Conservation (phyloP, 2,329 filamentous ascomycete genomes). For the Metarhizium guizhouense region DNA sequence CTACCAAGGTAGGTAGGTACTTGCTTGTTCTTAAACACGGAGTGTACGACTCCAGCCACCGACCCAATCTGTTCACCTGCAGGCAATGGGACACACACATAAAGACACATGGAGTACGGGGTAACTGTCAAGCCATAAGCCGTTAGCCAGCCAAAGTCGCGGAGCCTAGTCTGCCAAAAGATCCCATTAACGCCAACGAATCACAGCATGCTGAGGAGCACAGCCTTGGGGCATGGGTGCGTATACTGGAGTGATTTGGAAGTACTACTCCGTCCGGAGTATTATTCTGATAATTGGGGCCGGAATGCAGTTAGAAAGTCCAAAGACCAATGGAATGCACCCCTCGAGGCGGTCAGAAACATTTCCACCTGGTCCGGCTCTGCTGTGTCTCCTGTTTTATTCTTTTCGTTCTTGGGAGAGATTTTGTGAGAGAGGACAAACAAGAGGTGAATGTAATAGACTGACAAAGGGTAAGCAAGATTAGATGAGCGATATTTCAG, state of each 20-base stretch:
- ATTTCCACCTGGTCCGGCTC: neutral
- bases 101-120: too few species aligned
- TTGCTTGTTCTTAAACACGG: neutral
- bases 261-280: neutral
- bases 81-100: neutral
- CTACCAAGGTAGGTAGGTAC: neutral
- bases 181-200: neutral
- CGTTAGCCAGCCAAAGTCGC: neutral
- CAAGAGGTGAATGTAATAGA: neutral
- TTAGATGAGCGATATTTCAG: slow-evolving; percentile 5
- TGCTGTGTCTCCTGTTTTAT: neutral
- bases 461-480: neutral
- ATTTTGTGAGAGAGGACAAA: neutral
- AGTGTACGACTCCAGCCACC: neutral
- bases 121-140: neutral
- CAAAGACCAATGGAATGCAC: neutral
- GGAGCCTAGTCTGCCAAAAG: neutral
- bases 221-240: neutral
- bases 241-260: neutral
- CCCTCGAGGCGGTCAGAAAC: slow-evolving; percentile 3
- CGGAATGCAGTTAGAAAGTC: neutral
- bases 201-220: neutral
- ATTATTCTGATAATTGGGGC: neutral
- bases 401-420: neutral
- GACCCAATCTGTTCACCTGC: neutral